Percentiles rank a stretch among this genome's conserved stretches.
These are phyloP conservation scores for Eimeria zaria DNA, from an alignment of 169 alveolate genomes.

Conservation along the genomic window DNA sequence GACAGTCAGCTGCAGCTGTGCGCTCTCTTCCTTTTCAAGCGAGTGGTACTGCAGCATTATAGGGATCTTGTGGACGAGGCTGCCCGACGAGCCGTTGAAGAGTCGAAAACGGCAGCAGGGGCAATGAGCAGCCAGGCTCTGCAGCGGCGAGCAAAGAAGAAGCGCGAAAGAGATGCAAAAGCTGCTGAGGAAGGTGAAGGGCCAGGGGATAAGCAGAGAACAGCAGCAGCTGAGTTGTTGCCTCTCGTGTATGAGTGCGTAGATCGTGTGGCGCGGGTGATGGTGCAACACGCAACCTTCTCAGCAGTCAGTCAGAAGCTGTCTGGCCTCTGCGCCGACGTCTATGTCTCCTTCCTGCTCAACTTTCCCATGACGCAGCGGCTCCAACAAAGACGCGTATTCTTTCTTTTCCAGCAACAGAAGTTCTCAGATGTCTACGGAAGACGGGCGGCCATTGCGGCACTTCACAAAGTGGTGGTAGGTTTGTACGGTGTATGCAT, in stretches of 20 bases:
- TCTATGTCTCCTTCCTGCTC: conserved; percentile 82
- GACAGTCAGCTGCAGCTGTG: conserved; percentile 79
- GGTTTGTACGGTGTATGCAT: neutral
- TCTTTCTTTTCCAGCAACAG: conserved; percentile 77
- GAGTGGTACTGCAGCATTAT: conserved; percentile 82
- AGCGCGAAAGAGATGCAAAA: conserved; percentile 49
- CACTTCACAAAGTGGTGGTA: conserved; percentile 79
- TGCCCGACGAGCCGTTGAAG: conserved; percentile 47
- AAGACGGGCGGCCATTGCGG: conserved; percentile 77
- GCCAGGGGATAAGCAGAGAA: neutral
- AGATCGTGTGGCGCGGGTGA: conserved; percentile 78
- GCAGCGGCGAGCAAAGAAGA: conserved; percentile 29
- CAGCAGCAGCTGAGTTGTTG: conserved; percentile 47
- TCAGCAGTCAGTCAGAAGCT: conserved; percentile 60
- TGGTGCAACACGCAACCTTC: conserved; percentile 83
- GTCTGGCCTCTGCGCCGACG: conserved; percentile 78
- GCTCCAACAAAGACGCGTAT: conserved; percentile 79
- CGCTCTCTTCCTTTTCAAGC: conserved; percentile 77
- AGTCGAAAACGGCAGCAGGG: conserved; percentile 41
- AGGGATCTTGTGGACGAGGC: conserved; percentile 69
- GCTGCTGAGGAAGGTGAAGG: conserved; percentile 18
- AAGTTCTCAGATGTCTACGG: conserved; percentile 79
- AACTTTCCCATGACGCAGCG: conserved; percentile 84
- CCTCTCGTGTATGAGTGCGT: conserved; percentile 69
- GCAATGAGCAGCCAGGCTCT: conserved; percentile 14